Evolutionary conservation across 768 basidiomycete genomes (phyloP), one percentile per base, ranked within the genome.

Genomic region (Tulasnella sp.): DNA sequence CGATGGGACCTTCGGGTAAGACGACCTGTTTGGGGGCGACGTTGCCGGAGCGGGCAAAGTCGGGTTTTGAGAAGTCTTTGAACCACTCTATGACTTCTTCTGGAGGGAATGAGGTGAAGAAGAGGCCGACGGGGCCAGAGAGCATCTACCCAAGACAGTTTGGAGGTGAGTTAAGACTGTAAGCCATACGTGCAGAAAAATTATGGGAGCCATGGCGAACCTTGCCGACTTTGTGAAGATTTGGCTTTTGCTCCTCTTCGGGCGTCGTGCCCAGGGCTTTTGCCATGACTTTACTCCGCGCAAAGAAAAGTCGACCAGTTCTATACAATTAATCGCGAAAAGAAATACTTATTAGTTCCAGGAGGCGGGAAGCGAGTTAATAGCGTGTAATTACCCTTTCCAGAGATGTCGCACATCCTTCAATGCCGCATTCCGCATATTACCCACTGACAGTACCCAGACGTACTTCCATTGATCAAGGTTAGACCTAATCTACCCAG

Each of bases 11-110:
- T 32, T 65, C 80, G 15, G 92, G 87, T 17, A 99, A 76, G 30
- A 77, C 74, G 59, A 96, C 80, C 0, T 86, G 85, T 61, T 82
- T 78, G 48, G 78, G 77, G 3, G 93, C 92, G 27, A 74, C 70
- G 69, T 92, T 93, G 47, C 93, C 92, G 64, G 87, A 77, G 23
- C 96, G 84, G 19, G 92, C 94, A 72, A 88, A 99, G 72, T 97
- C 93, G 29, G 86, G 82, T 70, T 86, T 88, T 64, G 81, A 75
- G 76, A 92, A 98, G 68, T 88, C 83, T 55, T 80, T 81, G 73
- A 98, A 98, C 95, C 96, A 99, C 54, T 87, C 93, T 44, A 81
- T 76, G 48, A 95, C 93, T 70, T 97, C 94, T 68, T 84, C 76
- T n/a, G 90, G 88, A 65, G 85, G 82, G 43, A 86, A 81, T 68